Evolutionary conservation across 2,329 filamentous ascomycete species (phyloP).

Genomic region (Exophiala mesophila): DNA sequence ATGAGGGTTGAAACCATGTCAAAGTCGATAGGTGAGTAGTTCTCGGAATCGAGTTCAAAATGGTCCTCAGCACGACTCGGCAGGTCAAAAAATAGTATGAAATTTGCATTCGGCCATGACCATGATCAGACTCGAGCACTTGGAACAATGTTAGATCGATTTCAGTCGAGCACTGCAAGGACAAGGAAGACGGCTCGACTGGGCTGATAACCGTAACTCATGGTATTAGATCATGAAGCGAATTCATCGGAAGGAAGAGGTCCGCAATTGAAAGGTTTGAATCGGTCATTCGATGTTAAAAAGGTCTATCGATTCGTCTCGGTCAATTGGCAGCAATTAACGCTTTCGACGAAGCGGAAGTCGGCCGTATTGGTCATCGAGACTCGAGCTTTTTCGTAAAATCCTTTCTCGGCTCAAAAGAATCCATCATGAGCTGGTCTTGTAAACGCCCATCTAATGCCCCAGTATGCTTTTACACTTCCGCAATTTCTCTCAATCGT

Average conservation of each 20-base stretch:
- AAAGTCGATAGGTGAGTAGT: too few relatives aligned
- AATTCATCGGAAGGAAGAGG: background rate
- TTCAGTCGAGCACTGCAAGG: too few relatives aligned
- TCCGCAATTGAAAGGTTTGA: background rate
- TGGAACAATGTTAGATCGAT: too few relatives aligned
- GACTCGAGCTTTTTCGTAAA: slow-evolving; percentile 1
- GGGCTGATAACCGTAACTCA: too few relatives aligned
- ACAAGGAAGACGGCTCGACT: too few relatives aligned
- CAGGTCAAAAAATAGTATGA: too few relatives aligned
- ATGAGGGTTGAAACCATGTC: too few relatives aligned
- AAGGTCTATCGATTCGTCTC: slow-evolving; percentile 23
- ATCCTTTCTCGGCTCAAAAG: background rate
- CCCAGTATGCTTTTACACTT: slow-evolving; percentile 53
- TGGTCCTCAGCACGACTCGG: too few relatives aligned
- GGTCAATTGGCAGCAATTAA: slow-evolving; percentile 11
- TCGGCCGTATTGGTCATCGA: slow-evolving; percentile 11
- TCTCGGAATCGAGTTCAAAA: too few relatives aligned
- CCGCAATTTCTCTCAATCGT: slow-evolving; percentile 94
- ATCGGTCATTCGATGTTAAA: slow-evolving; percentile 20
- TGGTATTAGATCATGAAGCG: too few relatives aligned
- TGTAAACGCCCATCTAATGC: slow-evolving; percentile 22
- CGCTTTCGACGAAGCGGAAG: slow-evolving; percentile 18
- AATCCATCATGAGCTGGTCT: slow-evolving; percentile 6
- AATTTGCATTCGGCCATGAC: too few relatives aligned
- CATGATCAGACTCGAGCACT: too few relatives aligned